These are phyloP conservation scores for Hypoxylon sp. DNA, from an alignment of 2,329 filamentous ascomycete species.

Conservation along the genomic window DNA sequence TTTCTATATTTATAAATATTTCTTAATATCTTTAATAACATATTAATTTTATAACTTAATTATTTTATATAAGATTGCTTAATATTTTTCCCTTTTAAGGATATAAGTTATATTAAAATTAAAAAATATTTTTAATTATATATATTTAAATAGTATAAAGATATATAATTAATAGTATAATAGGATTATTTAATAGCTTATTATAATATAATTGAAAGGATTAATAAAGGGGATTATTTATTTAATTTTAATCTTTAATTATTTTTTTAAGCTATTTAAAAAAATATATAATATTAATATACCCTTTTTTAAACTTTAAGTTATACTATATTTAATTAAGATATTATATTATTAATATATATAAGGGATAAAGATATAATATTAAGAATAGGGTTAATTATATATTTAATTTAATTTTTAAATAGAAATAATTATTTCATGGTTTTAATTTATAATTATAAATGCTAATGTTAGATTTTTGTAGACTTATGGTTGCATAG, in stretches of 20 bases:
- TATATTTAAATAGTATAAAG: too few relatives aligned
- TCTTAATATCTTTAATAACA: too few relatives aligned
- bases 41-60: too few relatives aligned
- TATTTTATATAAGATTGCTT: too few relatives aligned
- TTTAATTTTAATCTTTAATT: background rate
- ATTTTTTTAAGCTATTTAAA: background rate
- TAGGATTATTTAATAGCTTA: background rate
- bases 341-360: background rate
- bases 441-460: background rate
- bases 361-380: background rate
- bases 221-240: background rate
- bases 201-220: background rate
- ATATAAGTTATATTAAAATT: too few relatives aligned
- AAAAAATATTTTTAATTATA: too few relatives aligned
- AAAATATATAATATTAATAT: background rate
- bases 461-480: background rate
- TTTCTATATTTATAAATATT: too few relatives aligned
- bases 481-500: background rate
- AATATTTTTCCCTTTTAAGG: too few relatives aligned
- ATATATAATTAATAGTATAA: too few relatives aligned
- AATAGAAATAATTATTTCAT: background rate
- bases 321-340: background rate
- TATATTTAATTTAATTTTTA: constrained; percentile 1
- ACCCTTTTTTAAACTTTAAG: background rate
- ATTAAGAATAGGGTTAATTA: background rate